These are phyloP conservation scores for Macrophomina pseudophaseolina DNA, from an alignment of 2,329 filamentous ascomycete species.

Conservation along the genomic window DNA sequence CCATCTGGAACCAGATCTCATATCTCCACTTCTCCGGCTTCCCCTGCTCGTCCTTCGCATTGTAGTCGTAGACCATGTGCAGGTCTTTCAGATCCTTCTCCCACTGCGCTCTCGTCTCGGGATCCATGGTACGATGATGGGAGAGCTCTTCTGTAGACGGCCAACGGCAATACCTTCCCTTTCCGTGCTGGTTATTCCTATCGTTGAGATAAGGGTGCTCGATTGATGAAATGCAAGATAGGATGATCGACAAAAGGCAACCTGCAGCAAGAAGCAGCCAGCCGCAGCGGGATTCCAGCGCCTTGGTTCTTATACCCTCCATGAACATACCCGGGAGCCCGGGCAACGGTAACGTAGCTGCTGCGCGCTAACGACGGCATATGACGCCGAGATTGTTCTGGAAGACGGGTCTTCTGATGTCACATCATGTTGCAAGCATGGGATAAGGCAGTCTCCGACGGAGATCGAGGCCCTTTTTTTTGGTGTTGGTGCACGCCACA, in stretches of 20 bases:
- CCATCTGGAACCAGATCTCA: conserved; percentile 66
- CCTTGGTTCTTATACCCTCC: background rate
- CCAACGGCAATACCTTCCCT: background rate
- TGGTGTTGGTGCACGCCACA: background rate
- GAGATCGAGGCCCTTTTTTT: background rate
- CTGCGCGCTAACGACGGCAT: background rate
- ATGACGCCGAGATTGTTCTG: background rate
- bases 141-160: background rate
- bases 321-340: background rate
- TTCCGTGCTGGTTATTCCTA: background rate
- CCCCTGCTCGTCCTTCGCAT: conserved; percentile 53
- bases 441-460: background rate
- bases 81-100: conserved; percentile 59
- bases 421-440: background rate
- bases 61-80: conserved; percentile 64
- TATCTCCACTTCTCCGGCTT: conserved; percentile 65
- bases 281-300: background rate
- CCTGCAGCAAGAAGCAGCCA: background rate
- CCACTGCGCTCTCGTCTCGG: conserved; percentile 38
- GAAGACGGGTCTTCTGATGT: conserved; percentile 8
- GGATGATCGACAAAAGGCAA: background rate
- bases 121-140: background rate
- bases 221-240: background rate
- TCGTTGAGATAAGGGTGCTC: too few species aligned
- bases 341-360: background rate